These are phyloP conservation scores for Blastobotrys terrestris DNA, from an alignment of 805 yeast genomes.

Conservation along the genomic window DNA sequence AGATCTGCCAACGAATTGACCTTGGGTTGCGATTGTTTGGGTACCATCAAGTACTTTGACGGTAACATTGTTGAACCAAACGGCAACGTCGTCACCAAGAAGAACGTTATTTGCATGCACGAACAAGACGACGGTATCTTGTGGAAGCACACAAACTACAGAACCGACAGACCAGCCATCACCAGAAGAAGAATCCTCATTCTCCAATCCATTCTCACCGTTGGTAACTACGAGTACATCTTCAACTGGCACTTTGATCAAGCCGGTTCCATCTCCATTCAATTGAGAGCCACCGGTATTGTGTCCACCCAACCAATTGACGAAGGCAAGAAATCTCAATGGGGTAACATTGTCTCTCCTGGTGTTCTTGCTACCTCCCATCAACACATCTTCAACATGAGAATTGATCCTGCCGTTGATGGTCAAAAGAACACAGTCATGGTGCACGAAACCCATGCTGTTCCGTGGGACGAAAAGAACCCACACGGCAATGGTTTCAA, in stretches of 20 bases:
- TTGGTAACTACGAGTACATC: constrained; percentile 78
- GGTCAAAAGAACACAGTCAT: constrained; percentile 72
- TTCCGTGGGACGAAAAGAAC: constrained; percentile 51
- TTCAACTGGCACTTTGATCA: constrained; percentile 66
- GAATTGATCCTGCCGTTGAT: constrained; percentile 78
- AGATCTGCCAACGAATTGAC: constrained; percentile 60
- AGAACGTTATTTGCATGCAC: constrained; percentile 74
- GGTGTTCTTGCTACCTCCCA: constrained; percentile 80
- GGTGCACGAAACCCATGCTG: constrained; percentile 60
- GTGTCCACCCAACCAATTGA: constrained; percentile 80
- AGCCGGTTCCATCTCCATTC: constrained; percentile 72
- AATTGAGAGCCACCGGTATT: constrained; percentile 82
- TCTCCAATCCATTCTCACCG: constrained; percentile 77
- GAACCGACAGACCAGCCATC: constrained; percentile 64
- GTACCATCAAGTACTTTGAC: constrained; percentile 71
- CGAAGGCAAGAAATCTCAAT: constrained; percentile 55
- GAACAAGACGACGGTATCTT: constrained; percentile 78
- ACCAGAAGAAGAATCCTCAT: constrained; percentile 71
- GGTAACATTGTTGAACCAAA: constrained; percentile 49
- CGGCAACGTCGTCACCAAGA: constrained; percentile 58
- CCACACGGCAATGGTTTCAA: constrained; percentile 67
- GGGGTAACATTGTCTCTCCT: constrained; percentile 71
- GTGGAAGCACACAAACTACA: constrained; percentile 74
- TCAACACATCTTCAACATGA: constrained; percentile 72
- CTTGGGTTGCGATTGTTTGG: constrained; percentile 81